Base-by-base conservation (phyloP, 805 yeast species). In the Sugiyamaella boreocaroliniensis region DNA sequence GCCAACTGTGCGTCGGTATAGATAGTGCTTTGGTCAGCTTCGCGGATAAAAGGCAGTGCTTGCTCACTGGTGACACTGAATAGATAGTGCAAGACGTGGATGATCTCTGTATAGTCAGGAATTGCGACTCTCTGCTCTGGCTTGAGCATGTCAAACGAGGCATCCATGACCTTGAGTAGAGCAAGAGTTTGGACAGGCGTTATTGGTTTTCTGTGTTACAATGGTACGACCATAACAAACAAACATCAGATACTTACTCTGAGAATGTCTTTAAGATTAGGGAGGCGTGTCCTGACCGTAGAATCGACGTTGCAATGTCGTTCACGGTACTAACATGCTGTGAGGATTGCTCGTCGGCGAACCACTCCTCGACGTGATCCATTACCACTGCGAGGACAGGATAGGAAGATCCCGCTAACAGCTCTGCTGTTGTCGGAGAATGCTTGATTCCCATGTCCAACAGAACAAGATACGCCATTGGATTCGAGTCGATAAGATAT, bases 121-220 rank as follows among this genome's bases (percentile, higher is more conserved):
- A 43, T 26, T 29, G 15, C n/a, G n/a, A 32, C 37, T 32, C 37
- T 10, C 11, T 9, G 5, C 10, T 32, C 37, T 11, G 3, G 12
- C n/a, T 32, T 14, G n/a, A 32, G 37, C 9, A 10, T 14, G 20
- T 51, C 48, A 2, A 58, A 20, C 2, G 55, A 56, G 14, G 59
- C 57, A 40, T 58, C 61, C 41, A 58, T 9, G 10, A 54, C 41
- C 49, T 56, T 58, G 22, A 58, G 46, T 22, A 58, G 29, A 2
- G 61, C 51, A 15, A 56, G 45, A n/a, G 37, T 14, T 26, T 54
- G 55, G 29, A 32, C 37, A 32, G 37, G 37, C 3, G 37, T 14
- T 4, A 9, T 10, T 32, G 37, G 37, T 11, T 32, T 45, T 41
- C 15, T 49, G 41, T 16, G 50, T 26, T 20, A 29, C 16, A 22